These are phyloP conservation scores for Hyphopichia pseudoburtonii DNA, from an alignment of 1,139 yeast genomes.

Conservation along the genomic window DNA sequence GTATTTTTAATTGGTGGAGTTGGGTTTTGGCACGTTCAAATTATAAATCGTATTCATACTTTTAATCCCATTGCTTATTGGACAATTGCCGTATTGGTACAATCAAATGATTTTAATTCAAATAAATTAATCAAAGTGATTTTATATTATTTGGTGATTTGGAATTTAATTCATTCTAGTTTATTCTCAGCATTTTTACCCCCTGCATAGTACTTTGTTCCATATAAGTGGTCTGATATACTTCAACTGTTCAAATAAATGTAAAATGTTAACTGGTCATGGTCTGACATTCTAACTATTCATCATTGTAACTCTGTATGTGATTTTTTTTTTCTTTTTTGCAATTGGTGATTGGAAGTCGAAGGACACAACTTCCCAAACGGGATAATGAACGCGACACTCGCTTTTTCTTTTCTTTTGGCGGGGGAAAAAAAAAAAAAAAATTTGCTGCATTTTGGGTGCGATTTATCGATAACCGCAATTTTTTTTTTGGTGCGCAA, in stretches of 20 bases:
- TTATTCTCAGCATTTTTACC: conserved; percentile 70
- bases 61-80: conserved; percentile 76
- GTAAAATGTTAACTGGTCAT: no score
- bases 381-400: no score
- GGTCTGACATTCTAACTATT: no score
- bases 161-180: conserved; percentile 60
- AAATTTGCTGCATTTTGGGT: no score
- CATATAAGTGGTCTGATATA: no score
- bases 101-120: no score
- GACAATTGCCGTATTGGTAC: conserved; percentile 53
- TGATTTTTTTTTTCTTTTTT: neutral
- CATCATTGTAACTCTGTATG: neutral
- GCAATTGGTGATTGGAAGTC: neutral
- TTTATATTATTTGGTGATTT: conserved; percentile 45
- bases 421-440: no score
- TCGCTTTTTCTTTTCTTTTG: no score
- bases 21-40: conserved; percentile 80
- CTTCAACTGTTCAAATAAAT: no score
- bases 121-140: conserved; percentile 20
- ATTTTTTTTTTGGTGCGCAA: no score
- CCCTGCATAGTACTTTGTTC: conserved; percentile 77
- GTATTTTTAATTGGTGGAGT: conserved; percentile 52
- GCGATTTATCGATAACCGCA: no score
- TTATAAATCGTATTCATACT: conserved; percentile 73
- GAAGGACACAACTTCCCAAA: neutral